Conservation (phyloP, 352 stramenopile species). For the Phytophthora sojae region DNA sequence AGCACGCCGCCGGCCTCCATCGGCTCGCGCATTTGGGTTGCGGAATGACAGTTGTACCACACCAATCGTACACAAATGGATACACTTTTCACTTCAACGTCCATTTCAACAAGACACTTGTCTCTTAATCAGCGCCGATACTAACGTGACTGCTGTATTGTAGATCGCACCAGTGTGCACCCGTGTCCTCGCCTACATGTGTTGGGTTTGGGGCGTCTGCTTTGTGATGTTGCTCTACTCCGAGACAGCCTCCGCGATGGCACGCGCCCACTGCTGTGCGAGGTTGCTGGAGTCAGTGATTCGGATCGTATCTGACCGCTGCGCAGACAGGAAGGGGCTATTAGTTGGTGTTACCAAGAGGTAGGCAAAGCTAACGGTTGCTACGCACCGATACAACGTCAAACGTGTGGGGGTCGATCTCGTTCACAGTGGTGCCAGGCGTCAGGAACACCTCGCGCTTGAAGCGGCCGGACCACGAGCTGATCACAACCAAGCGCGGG, state of each 20-base stretch:
- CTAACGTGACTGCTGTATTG: neutral
- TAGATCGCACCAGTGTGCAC: constrained; percentile 1
- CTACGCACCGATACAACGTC: constrained; percentile 75
- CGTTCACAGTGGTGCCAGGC: constrained; percentile 69
- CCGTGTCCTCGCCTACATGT: neutral
- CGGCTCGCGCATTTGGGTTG: constrained; percentile 2
- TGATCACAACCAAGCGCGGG: constrained; percentile 71
- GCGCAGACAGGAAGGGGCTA: neutral
- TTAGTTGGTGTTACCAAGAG: neutral
- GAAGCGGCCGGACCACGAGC: constrained; percentile 74
- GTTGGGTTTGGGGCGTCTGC: neutral
- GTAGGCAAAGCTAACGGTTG: too few species aligned
- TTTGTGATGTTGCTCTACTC: constrained; percentile 17
- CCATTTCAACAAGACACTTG: neutral
- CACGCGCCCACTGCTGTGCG: constrained; percentile 66
- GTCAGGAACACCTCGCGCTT: constrained; percentile 79
- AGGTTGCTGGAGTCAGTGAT: constrained; percentile 69
- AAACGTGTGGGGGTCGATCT: constrained; percentile 78
- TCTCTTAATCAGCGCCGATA: too few species aligned
- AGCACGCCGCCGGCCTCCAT: constrained; percentile 29
- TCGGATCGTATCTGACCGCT: constrained; percentile 69
- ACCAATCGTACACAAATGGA: constrained; percentile 19
- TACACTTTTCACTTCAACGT: constrained; percentile 11
- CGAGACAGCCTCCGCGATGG: constrained; percentile 47
- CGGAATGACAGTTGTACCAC: constrained; percentile 10